Conservation (phyloP, 208 protist species). For the Trypanosomatidae sp. region DNA sequence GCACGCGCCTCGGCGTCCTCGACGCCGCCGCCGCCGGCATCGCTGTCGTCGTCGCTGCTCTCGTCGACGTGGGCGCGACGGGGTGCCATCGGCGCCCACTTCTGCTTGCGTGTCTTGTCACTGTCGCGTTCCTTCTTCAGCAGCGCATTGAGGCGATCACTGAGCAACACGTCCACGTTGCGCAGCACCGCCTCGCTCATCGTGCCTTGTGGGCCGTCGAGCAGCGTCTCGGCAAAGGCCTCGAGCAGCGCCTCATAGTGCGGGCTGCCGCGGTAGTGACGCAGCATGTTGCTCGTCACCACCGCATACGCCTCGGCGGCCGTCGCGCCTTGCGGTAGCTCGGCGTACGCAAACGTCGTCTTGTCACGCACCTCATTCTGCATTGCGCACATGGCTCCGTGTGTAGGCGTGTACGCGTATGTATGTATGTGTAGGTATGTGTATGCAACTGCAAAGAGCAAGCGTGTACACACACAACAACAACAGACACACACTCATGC, state of each 20-base stretch:
- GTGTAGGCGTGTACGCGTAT: too few species aligned
- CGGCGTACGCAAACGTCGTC: slow-evolving; percentile 69
- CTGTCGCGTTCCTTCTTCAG: slow-evolving; percentile 49
- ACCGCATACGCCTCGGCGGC: slow-evolving; percentile 53
- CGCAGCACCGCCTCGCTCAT: slow-evolving; percentile 23
- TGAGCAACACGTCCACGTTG: slow-evolving; percentile 20
- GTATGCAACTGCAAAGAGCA: too few species aligned
- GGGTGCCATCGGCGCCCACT: slow-evolving; percentile 7
- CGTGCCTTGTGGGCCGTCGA: slow-evolving; percentile 12
- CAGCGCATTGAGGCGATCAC: slow-evolving; percentile 31
- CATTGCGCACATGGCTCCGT: background rate
- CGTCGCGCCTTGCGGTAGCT: slow-evolving; percentile 28
- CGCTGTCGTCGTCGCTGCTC: slow-evolving; percentile 17
- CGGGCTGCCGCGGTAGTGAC: slow-evolving; percentile 19
- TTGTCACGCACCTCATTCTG: slow-evolving; percentile 14
- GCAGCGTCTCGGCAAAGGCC: slow-evolving; percentile 24
- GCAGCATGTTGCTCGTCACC: slow-evolving; percentile 42
- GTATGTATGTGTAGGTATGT: too few species aligned
- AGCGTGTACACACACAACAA: too few species aligned
- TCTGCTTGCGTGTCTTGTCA: slow-evolving; percentile 42
- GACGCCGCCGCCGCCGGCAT: slow-evolving; percentile 31
- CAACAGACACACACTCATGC: too few species aligned
- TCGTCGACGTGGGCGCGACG: slow-evolving; percentile 24
- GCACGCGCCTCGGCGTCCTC: slow-evolving; percentile 6
- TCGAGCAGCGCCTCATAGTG: slow-evolving; percentile 47